Base-by-base conservation (phyloP, 2,329 filamentous ascomycete species). In the Akanthomyces lecanii region DNA sequence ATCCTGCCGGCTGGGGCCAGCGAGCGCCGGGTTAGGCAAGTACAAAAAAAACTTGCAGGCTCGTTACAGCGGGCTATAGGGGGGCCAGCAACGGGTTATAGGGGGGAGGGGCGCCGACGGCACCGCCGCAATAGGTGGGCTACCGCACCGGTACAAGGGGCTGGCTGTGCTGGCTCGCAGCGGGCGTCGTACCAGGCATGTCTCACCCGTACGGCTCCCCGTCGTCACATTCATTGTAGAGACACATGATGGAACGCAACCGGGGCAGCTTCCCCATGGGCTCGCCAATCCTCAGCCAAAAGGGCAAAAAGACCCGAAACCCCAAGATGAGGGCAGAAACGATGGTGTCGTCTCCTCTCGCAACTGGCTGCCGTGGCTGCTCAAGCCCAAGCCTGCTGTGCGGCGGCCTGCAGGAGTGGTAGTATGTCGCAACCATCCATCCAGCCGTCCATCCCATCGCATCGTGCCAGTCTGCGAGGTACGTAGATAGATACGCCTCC, bases 221-320 rank as follows among this genome's bases (percentile, higher is more conserved):
- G 10, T 25, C 51, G 33, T 40, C 51, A 7, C 53, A 44, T 30
- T 42, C 53, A 44, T 30, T 42, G 33, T 11, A 47, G 40, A 36
- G 40, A 40, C 28, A 44, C 6, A 14, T 5, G 50, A 61, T 61
- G 59, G 50, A 61, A 61, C 51, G 59, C 50, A 61, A 48, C 59
- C 36, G 40, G 50, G 59, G 40, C 25, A 23, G 50, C 51, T 61
- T 61, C 59, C 59, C 59, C 59, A 61, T 54, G 59, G 59, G 59
- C 59, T 61, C 59, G 59, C 40, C 59, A 61, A 61, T 55, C 59
- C 38, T 54, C 12, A 40, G 59, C 59, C 36, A 54, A 61, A 61
- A 14, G 47, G 59, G 59, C 51, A 61, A 61, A 61, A 61, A 55
- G 59, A 54, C 59, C 59, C 59, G 59, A 61, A 54, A 53, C 59